These are phyloP conservation scores for Coemansia sp. DNA, from an alignment of 192 early-diverging fungal species.

Conservation along the genomic window DNA sequence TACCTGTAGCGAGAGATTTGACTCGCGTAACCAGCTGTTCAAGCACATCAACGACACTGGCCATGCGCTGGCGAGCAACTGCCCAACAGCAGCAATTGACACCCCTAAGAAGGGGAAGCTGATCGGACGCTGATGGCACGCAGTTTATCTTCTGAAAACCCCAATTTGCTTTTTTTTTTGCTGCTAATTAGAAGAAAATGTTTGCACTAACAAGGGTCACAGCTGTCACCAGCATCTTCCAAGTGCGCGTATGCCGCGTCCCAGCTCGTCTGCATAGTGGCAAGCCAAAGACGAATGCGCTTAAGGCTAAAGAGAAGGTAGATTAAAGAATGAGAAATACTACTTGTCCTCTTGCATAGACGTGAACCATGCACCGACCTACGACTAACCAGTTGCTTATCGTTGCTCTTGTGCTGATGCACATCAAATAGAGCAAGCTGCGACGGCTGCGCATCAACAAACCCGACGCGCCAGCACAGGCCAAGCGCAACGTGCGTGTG, in stretches of 20 bases:
- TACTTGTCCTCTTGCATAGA: no score
- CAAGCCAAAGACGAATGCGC: conserved; percentile 29
- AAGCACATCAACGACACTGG: conserved; percentile 82
- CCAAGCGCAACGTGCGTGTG: conserved; percentile 35
- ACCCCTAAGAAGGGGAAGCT: background rate
- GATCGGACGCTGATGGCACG: background rate
- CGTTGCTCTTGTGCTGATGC: background rate
- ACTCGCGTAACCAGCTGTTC: conserved; percentile 82
- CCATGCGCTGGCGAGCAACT: conserved; percentile 66
- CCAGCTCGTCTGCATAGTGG: conserved; percentile 7
- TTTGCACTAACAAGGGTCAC: conserved; percentile 15
- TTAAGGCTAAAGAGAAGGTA: conserved; percentile 46
- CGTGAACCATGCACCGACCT: no score
- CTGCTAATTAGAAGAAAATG: conserved; percentile 9
- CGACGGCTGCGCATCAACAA: conserved; percentile 49
- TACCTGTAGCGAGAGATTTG: conserved; percentile 72
- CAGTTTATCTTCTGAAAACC: background rate
- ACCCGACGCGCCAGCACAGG: conserved; percentile 41
- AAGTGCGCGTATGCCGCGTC: no score
- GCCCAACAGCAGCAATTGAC: background rate
- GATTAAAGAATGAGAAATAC: no score
- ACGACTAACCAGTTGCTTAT: background rate
- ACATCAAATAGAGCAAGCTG: conserved; percentile 27
- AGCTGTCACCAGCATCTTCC: background rate
- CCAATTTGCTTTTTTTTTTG: background rate